phyloP scores from a whole-genome alignment of 192 early-diverging fungal species.

The Coemansia sp. region DNA sequence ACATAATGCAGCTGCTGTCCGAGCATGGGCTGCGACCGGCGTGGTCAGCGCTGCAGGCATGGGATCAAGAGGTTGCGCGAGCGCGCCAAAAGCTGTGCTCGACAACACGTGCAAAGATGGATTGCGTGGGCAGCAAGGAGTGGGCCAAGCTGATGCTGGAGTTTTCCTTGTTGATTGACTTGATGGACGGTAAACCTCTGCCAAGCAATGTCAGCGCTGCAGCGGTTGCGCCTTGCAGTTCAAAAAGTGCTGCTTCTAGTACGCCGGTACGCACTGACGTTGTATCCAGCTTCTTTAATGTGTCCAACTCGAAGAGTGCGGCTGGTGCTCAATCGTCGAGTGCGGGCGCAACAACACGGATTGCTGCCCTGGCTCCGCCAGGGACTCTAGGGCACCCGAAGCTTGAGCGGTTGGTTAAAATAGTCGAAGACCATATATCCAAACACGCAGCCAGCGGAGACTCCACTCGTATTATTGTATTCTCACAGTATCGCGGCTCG shows the following conservation, averaged over 20 bases:
- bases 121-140: conserved; percentile 49
- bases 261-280: conserved; percentile 30
- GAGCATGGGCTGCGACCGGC: conserved; percentile 50
- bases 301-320: conserved; percentile 13
- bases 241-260: neutral
- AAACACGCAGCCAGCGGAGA: conserved; percentile 29
- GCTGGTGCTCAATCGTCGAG: neutral
- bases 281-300: conserved; percentile 45
- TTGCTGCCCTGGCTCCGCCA: conserved; percentile 17
- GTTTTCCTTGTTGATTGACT: conserved; percentile 27
- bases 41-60: conserved; percentile 34
- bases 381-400: conserved; percentile 77
- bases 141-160: conserved; percentile 29
- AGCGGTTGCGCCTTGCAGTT: neutral
- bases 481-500: conserved; percentile 78
- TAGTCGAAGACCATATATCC: conserved; percentile 69
- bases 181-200: conserved; percentile 16
- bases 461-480: conserved; percentile 74
- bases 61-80: conserved; percentile 33
- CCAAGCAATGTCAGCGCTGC: neutral
- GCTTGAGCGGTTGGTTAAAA: conserved; percentile 60
- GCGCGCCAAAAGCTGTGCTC: conserved; percentile 26
- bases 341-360: conserved; percentile 4
- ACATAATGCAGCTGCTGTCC: conserved; percentile 51
- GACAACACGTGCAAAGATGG: conserved; percentile 42